Conservation (phyloP, 2,329 filamentous ascomycete genomes). For the Penicillium thymicola region DNA sequence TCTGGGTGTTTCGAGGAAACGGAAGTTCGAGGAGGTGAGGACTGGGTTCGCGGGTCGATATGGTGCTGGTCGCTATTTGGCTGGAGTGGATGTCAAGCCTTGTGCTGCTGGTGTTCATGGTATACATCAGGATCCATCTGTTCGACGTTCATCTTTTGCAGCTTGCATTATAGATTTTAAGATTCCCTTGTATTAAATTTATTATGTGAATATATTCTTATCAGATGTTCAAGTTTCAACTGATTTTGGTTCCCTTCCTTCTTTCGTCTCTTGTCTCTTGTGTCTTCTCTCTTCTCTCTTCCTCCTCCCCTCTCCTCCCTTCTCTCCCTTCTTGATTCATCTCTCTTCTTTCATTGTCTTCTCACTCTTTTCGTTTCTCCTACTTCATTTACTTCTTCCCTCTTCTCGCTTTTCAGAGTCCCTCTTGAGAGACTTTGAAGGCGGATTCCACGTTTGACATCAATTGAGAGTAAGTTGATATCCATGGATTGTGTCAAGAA, state of each 20-base stretch:
- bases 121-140: slow-evolving; percentile 1
- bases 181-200: slow-evolving; percentile 23
- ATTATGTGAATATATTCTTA: background rate
- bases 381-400: background rate
- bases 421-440: background rate
- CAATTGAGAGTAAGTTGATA: background rate
- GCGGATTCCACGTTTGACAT: background rate
- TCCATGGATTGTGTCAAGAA: background rate
- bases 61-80: slow-evolving; percentile 15
- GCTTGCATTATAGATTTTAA: slow-evolving; percentile 39
- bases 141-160: slow-evolving; percentile 32
- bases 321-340: background rate
- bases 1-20: slow-evolving; percentile 21
- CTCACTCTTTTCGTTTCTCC: background rate
- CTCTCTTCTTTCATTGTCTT: background rate
- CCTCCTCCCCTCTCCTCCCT: background rate
- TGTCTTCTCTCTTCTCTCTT: background rate
- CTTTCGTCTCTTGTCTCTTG: background rate
- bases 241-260: background rate
- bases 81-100: slow-evolving; percentile 7
- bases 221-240: background rate
- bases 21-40: slow-evolving; percentile 22
- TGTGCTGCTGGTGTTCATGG: slow-evolving; percentile 3
- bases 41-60: slow-evolving; percentile 26
- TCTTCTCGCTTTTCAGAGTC: no score